Evolutionary conservation across 2,329 filamentous ascomycete genomes (phyloP), one percentile per base, ranked within the genome.

Genomic region (Ophiostoma fasciatum): DNA sequence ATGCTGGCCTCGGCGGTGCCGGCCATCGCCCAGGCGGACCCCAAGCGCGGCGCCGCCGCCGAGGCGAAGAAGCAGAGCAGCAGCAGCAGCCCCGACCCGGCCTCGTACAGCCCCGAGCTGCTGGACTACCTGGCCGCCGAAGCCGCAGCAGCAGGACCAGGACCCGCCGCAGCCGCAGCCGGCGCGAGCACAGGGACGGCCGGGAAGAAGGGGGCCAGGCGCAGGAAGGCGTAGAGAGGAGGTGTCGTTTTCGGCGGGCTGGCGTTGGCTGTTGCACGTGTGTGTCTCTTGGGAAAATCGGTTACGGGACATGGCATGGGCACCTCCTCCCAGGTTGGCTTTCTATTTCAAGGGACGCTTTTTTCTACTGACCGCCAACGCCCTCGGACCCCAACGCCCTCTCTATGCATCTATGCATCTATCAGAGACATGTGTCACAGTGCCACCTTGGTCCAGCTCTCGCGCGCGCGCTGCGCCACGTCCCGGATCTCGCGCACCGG

Each of bases 1-100:
- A 74, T 82, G 60, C 62, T 90, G 32, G 81, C 80, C 10, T 68
- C 67, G n/a, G 66, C 68, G 28, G 64, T 88, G 4, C 70, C 75
- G 1, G 52, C 69, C 22, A 67, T 88, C 42, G 81, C 76, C 34
- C 65, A 64, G 46, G 66, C 66, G 22, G 82, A 88, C 48, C 68
- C 75, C 26, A 69, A 70, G 53, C 64, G 67, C 38, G 63, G 64
- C n/a, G 37, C 54, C 3, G 45, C 51, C 4, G 52, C 58, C 20
- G 48, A 60, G n/a, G n/a, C n/a, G n/a, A n/a, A n/a, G n/a, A n/a
- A n/a, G n/a, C n/a, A n/a, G n/a, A n/a, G n/a, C n/a, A 25, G 42
- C 59, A 7, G 53, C 58, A 21, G 55, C 58, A 20, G 58, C 59
- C 8, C 30, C 36, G 14, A 29, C 43, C 5, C 40, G 43, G n/a